These are phyloP conservation scores for Pancytospora philotis DNA, from an alignment of 371 early-diverging fungal species.

Conservation along the genomic window DNA sequence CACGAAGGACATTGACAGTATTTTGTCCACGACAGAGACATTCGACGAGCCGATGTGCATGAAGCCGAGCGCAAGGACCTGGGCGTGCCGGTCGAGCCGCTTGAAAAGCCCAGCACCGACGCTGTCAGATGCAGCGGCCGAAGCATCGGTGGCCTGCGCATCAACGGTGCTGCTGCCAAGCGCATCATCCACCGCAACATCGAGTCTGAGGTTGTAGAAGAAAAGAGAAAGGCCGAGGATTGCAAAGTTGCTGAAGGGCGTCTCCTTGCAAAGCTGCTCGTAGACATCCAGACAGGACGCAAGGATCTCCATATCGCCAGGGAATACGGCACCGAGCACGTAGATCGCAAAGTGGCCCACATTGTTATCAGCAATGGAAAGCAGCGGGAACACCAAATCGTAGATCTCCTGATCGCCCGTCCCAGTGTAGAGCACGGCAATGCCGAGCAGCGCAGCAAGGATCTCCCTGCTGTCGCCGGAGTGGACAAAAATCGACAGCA, in stretches of 20 bases:
- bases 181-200: too few species aligned
- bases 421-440: constrained; percentile 12
- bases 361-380: constrained; percentile 32
- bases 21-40: constrained; percentile 44
- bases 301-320: constrained; percentile 42
- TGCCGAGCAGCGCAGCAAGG: constrained; percentile 2
- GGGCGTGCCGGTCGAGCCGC: constrained; percentile 16
- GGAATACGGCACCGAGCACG: constrained; percentile 45
- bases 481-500: constrained; percentile 20
- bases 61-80: constrained; percentile 40
- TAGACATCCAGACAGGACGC: constrained; percentile 38
- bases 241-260: constrained; percentile 40
- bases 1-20: constrained; percentile 48
- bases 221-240: constrained; percentile 53
- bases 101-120: constrained; percentile 23
- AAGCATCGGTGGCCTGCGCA: too few species aligned
- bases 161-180: too few species aligned
- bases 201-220: constrained; percentile 38
- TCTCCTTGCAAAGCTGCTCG: constrained; percentile 24
- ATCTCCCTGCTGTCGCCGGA: background rate
- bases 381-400: constrained; percentile 21
- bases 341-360: constrained; percentile 44
- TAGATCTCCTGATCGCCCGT: constrained; percentile 5
- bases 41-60: constrained; percentile 47
- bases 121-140: too few species aligned